Base-by-base conservation (phyloP, 2,329 filamentous ascomycete species). In the Thermothelomyces thermophilus region DNA sequence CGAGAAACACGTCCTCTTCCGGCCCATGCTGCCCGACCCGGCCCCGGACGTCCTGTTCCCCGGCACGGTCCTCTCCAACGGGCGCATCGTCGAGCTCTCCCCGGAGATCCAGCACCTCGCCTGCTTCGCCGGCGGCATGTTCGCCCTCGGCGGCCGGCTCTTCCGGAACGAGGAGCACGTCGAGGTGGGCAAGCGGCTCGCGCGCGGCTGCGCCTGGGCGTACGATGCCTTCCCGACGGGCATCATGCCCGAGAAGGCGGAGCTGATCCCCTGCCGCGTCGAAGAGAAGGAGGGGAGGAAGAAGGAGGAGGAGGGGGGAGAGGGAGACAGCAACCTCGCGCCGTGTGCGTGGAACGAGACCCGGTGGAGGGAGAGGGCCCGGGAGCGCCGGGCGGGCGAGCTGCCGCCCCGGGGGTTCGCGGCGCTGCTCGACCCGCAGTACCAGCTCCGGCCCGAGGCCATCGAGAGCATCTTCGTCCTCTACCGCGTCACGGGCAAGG, bases 1-100 rank as follows among this genome's bases (percentile, higher is more conserved):
- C 2, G 77, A 76, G 50, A 72, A 81, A 44, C 68, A 82, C 58
- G 69, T 90, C 20, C 76, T 90, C 51, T 89, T 81, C 67, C 75
- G 79, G 0, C 86, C 86, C 1, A 80, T 87, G 72, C 75, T 79
- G 8, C 78, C 77, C 1, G 68, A 73, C 16, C 72, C 41, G 5
- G 33, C 46, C 13, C 52, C 54, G 4, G 73, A 86, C 55, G 77
- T 87, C 20, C 71, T 87, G 24, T 68, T 86, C 47, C 72, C 80
- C 0, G 83, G 64, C 45, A 70, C 66, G 41, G 65, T 62, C 39
- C 57, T 66, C 33, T 61, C 62, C 28, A 60, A 60, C 13, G 57
- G 60, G 16, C 55, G 51, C 13, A 56, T 58, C 41, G 54, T 61
- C 17, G 62, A 67, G 19, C 63, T 69, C 14, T 51, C 52, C n/a